Evolutionary conservation across 116 monocot genomes (phyloP), one percentile per base, ranked within the genome.

Genomic region (Cymodocea nodosa): DNA sequence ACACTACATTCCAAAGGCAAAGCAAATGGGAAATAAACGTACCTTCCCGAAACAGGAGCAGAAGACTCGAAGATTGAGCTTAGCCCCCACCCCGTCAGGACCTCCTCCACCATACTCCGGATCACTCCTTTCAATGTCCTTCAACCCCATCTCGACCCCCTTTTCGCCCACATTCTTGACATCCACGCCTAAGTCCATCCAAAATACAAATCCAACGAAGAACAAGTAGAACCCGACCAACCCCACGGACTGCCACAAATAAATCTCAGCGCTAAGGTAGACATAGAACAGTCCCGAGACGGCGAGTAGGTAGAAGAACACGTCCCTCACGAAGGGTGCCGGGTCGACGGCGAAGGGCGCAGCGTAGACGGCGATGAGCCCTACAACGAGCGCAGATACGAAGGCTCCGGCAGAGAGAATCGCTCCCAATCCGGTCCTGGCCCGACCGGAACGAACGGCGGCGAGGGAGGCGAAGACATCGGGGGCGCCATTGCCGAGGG

Each of bases 321-420:
- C 87, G 25, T 95, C 90, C 24, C 95, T 72, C 15, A 90, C 70
- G 64, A 95, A 90, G 22, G 81, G 72, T 4, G 74, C 77, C 7
- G 90, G 90, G 0, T 79, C 54, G 6, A 95, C 69, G 16, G 87
- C 49, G 56, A 90, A 87, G 0, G 90, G 90, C 6, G 79, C 83
- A 17, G 87, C 67, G 64, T 72, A 55, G 50, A 87, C 51, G 35
- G 87, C 79, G 53, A 90, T 85, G 59, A 79, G 70, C 35, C 94
- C 94, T 25, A 95, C 84, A 52, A 95, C 94, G 73, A 90, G 83
- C 18, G 94, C 74, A 12, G 90, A 95, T 44, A 95, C 95, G 65
- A 95, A 95, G n/a, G 95, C 83, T n/a, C 95, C 95, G 6, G 90
- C 87, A 12, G 90, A 90, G 55, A 90, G 83, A 59, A 87, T 79